A percentile compares a stretch with the other conserved stretches of the same genome.
Conservation (phyloP, 352 stramenopile species). For the Globisporangium splendens region DNA sequence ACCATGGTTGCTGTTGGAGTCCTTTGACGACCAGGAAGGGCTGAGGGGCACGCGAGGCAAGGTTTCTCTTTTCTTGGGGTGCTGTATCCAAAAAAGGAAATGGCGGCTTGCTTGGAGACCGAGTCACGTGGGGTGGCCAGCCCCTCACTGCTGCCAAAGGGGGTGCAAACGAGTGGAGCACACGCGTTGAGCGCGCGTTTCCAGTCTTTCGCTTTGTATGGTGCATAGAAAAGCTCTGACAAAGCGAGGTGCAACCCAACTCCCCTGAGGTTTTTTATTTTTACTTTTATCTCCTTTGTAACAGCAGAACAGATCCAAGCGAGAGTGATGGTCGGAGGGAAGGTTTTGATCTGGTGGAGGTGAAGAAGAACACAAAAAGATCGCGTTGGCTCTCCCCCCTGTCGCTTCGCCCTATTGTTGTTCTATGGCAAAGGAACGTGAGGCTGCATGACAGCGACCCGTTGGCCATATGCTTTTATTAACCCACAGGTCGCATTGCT, state of each 20-base stretch:
- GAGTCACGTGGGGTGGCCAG: constrained; percentile 16
- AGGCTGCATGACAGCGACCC: too few relatives aligned
- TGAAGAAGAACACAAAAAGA: neutral
- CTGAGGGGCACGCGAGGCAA: constrained; percentile 16
- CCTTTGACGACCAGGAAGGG: constrained; percentile 17
- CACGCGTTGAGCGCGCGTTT: constrained; percentile 20
- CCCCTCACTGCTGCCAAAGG: constrained; percentile 5
- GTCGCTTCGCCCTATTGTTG: neutral
- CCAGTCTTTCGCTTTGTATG: constrained; percentile 22
- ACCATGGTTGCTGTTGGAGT: constrained; percentile 52
- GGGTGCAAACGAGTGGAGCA: constrained; percentile 56
- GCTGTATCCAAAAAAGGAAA: constrained; percentile 62
- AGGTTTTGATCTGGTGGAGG: neutral
- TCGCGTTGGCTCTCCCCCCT: neutral
- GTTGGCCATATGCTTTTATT: too few relatives aligned
- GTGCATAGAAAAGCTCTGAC: constrained; percentile 25
- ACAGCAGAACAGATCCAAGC: constrained; percentile 1
- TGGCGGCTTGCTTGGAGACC: constrained; percentile 17
- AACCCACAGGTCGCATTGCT: neutral
- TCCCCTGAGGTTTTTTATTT: constrained; percentile 33
- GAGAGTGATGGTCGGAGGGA: constrained; percentile 6
- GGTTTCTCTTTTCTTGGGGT: constrained; percentile 21
- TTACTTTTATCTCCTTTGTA: neutral
- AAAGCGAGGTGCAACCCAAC: constrained; percentile 38
- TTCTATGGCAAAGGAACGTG: too few relatives aligned